Base-by-base conservation (phyloP, 208 protist species). In the Crithidia fasciculata region DNA sequence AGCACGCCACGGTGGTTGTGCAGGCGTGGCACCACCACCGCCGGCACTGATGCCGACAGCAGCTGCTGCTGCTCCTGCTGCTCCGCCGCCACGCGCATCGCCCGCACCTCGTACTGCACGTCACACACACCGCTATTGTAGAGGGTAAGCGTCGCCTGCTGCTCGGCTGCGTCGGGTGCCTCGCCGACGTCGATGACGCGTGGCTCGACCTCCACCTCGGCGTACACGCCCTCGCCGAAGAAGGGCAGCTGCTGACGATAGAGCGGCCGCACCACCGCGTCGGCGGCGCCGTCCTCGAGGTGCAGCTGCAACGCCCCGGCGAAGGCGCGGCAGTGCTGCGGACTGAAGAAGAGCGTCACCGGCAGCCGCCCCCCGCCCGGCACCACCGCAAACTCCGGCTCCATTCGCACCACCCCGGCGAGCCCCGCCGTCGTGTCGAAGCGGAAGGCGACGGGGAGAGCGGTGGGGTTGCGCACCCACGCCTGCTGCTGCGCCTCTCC, bases 101-200 rank as follows among this genome's bases (percentile, higher is more conserved):
- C 73, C n/a, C 90, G 83, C 39, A 97, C 84, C 69, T 94, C 83
- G 74, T 94, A 96, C 68, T 69, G 72, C 67, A 95, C 82, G 2
- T 88, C 87, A 74, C 91, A 94, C 8, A 88, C 28, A 62, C 91
- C 78, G 72, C 90, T 94, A 76, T 96, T 97, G 83, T 93, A 97
- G 18, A 97, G 78, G 7, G 91, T 96, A 64, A 95, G 81, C 39
- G 79, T 72, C 40, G 81, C 83, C 59, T 84, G 71, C 52, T 91
- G 67, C 49, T 85, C 77, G 6, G 86, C 79, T 19, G 87, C 84
- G 49, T 93, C 83, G 5, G 61, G 45, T n/a, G 70, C 70, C 49
- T 89, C 83, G 18, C 86, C 75, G 73, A 78, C 82, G 79, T 94
- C 85, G 56, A 97, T 72, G 9, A 66, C 61, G 16, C 79, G 78